These are phyloP conservation scores for Erythrophleum ivorense DNA, from an alignment of 331 rosid species.

Conservation along the genomic window DNA sequence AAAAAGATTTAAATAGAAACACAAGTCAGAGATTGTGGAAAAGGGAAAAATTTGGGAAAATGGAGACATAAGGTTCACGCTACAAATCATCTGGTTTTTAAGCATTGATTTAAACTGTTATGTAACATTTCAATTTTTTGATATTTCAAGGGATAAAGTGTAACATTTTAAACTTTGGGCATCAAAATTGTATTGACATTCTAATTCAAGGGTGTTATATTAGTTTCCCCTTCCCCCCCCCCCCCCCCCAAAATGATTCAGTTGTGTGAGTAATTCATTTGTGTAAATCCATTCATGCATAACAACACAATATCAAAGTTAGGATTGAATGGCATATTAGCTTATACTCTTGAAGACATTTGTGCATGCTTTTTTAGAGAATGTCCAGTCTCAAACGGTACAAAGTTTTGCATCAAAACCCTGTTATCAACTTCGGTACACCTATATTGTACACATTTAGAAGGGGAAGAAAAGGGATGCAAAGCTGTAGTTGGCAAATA, in stretches of 20 bases:
- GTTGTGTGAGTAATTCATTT: no score
- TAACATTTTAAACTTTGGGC: no score
- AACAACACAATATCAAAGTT: slow-evolving; percentile 27
- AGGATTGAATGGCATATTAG: not conserved
- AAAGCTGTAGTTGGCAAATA: slow-evolving; percentile 8
- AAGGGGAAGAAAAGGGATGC: not conserved
- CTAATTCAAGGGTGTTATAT: not conserved
- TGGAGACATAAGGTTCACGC: not conserved
- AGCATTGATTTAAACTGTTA: not conserved
- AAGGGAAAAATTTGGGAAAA: not conserved
- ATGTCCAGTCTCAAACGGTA: not conserved
- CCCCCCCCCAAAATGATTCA: no score
- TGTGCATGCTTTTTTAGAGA: not conserved
- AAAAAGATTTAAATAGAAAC: not conserved
- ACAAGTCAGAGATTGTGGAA: not conserved
- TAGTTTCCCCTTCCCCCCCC: no score
- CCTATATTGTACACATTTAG: not conserved
- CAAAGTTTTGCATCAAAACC: slow-evolving; percentile 7
- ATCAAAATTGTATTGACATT: not conserved
- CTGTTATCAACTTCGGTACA: not conserved
- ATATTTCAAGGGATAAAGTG: no score
- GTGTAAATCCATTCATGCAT: not conserved
- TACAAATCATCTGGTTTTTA: not conserved
- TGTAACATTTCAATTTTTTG: not conserved
- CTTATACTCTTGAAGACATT: not conserved